These are phyloP conservation scores for Salix udensis DNA, from an alignment of 345 rosid genomes.

Conservation along the genomic window DNA sequence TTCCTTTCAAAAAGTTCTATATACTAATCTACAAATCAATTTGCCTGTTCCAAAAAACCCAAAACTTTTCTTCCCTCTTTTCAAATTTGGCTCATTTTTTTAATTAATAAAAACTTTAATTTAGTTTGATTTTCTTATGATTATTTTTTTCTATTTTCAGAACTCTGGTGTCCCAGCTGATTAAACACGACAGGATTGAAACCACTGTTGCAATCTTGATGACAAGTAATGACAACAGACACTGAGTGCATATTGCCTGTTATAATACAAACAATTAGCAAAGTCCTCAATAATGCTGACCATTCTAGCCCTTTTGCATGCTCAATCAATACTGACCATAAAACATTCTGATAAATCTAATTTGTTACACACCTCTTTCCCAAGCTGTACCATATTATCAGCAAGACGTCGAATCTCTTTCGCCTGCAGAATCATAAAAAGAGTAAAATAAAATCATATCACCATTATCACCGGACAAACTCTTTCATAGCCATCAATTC, in stretches of 20 bases:
- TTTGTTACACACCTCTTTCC: constrained; percentile 60
- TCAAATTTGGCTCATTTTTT: too few species aligned
- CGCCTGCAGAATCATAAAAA: constrained; percentile 46
- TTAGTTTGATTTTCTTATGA: too few species aligned
- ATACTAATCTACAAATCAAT: background rate
- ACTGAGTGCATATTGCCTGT: background rate
- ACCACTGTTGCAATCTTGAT: too few species aligned
- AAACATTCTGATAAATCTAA: background rate
- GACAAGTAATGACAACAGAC: background rate
- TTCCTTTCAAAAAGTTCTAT: background rate
- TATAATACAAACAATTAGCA: background rate
- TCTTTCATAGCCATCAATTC: background rate
- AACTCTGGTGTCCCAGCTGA: too few species aligned
- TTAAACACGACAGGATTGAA: too few species aligned
- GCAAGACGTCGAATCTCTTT: constrained; percentile 85
- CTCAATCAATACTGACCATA: background rate
- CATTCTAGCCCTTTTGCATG: background rate
- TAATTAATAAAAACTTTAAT: too few species aligned
- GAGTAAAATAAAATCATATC: background rate
- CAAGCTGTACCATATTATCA: constrained; percentile 88
- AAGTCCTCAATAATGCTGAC: background rate
- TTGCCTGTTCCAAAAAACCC: background rate
- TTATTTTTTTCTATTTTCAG: too few species aligned
- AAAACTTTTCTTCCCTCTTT: too few species aligned
- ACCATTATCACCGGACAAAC: background rate